Conservation (phyloP, 2,329 filamentous ascomycete genomes). For the Rutstroemia sp. region DNA sequence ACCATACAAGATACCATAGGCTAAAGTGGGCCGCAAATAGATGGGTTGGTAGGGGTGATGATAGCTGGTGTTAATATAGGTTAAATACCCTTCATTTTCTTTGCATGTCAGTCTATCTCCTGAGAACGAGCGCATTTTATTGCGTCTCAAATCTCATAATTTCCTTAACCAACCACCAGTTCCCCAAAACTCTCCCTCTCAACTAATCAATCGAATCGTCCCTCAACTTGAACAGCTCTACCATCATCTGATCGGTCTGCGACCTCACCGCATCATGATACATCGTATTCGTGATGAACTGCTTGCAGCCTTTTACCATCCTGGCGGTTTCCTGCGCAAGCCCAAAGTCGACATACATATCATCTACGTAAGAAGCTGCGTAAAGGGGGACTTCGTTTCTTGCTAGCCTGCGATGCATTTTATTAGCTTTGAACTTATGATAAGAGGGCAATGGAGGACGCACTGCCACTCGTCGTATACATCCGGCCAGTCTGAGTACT, state of each 20-base stretch:
- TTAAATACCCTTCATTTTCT: too few relatives aligned
- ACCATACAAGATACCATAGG: too few relatives aligned
- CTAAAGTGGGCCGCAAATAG: too few relatives aligned
- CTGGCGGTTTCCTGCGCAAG: constrained; percentile 66
- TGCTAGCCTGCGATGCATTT: constrained; percentile 37
- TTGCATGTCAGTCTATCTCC: too few relatives aligned
- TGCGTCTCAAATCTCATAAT: too few relatives aligned
- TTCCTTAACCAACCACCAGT: too few relatives aligned
- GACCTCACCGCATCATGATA: constrained; percentile 78
- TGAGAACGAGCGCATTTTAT: too few relatives aligned
- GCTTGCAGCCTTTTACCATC: constrained; percentile 68
- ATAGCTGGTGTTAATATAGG: too few relatives aligned
- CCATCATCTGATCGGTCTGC: constrained; percentile 69
- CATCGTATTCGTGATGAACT: constrained; percentile 78
- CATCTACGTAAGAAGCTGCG: constrained; percentile 73
- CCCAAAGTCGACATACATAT: constrained; percentile 86
- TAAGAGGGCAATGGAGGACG: not conserved
- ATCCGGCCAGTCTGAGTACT: constrained; percentile 60
- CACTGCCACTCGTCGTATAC: constrained; percentile 67
- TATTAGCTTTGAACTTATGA: not conserved
- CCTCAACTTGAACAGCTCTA: constrained; percentile 66
- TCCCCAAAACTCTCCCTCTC: not conserved
- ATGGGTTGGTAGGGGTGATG: too few relatives aligned
- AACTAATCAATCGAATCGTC: constrained; percentile 55
- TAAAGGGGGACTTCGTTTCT: constrained; percentile 81